These are phyloP conservation scores for Xylaria castorea DNA, from an alignment of 495 filamentous ascomycete species.

Conservation along the genomic window DNA sequence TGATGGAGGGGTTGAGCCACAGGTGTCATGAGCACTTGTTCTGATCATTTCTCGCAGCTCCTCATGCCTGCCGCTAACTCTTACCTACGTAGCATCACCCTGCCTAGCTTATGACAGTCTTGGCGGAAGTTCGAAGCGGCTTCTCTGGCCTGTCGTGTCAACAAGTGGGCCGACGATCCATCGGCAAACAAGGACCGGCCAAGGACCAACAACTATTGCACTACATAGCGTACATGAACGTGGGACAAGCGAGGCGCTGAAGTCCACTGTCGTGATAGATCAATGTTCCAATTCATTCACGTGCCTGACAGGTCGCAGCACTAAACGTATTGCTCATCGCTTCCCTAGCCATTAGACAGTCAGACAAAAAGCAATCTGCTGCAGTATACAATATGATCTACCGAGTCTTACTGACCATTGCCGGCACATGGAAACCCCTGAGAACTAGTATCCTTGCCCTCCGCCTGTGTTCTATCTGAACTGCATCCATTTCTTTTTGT, in stretches of 20 bases:
- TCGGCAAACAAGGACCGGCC: neutral
- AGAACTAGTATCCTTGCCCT: slow-evolving; percentile 5
- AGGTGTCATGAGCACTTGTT: neutral
- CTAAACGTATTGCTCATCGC: neutral
- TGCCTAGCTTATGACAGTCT: slow-evolving; percentile 7
- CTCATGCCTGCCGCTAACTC: slow-evolving; percentile 7
- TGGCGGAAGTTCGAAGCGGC: slow-evolving; percentile 24
- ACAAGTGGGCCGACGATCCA: slow-evolving; percentile 18
- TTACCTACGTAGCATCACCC: slow-evolving; percentile 14
- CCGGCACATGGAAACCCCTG: slow-evolving; percentile 15
- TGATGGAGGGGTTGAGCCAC: neutral
- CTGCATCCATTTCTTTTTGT: slow-evolving; percentile 21
- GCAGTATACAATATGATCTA: neutral
- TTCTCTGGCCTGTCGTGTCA: slow-evolving; percentile 2
- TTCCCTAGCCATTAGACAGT: neutral
- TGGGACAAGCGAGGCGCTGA: slow-evolving; percentile 15
- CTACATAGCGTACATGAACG: neutral
- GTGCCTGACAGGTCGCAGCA: slow-evolving; percentile 26
- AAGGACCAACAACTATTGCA: neutral
- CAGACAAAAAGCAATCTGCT: slow-evolving; percentile 23
- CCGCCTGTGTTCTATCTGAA: neutral
- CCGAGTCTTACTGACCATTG: slow-evolving; percentile 24
- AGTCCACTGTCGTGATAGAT: neutral
- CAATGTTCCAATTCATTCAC: slow-evolving; percentile 23
- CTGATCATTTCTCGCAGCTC: neutral